Evolutionary conservation across 441 rosid species (phyloP), one percentile per base, ranked within the genome.

Genomic region (Pelargonium cotyledonis): DNA sequence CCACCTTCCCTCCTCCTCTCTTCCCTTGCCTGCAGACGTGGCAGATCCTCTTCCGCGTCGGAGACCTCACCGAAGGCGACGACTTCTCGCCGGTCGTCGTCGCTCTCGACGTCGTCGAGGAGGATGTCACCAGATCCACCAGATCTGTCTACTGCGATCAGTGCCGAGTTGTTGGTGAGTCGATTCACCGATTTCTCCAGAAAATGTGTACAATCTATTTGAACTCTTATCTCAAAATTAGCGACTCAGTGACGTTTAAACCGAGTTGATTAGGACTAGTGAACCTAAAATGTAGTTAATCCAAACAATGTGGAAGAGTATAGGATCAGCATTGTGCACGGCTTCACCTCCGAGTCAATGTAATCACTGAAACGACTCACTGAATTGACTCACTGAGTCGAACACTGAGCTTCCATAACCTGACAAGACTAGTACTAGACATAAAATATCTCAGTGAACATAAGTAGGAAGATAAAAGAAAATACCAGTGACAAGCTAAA

Each of bases 131-230:
- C 40, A 76, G 83, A 82, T 80, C 85, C 19, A 35, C 85, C 70
- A 83, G 89, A 85, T 89, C 92, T 43, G 85, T 82, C 29, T 86
- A 89, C 72, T 89, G 92, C 63, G 86, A 86, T 75, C 89, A 87
- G 82, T 89, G 92, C 76, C 85, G 87, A 57, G 92, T 89, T 49
- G 88, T 88, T 31, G 92, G 96, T 89, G 80, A 87, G 92, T 83
- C 75, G 21, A 29, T 68, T 68, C 74, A 23, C 73, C 47, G 21
- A 49, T 14, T 14, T 51, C 16, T 51, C 58, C 58, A 51, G 58
- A 16, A 51, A 51, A 6, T 51, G 58, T 51, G 1, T 51, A 51
- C 19, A 51, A 6, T n/a, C 7, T 51, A 6, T 51, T n/a, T 14
- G 58, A 51, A 51, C 58, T 51, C 16, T 6, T 6, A 51, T 6